Conservation (phyloP, 257 asterid species). For the Solanum ahanhuiri region DNA sequence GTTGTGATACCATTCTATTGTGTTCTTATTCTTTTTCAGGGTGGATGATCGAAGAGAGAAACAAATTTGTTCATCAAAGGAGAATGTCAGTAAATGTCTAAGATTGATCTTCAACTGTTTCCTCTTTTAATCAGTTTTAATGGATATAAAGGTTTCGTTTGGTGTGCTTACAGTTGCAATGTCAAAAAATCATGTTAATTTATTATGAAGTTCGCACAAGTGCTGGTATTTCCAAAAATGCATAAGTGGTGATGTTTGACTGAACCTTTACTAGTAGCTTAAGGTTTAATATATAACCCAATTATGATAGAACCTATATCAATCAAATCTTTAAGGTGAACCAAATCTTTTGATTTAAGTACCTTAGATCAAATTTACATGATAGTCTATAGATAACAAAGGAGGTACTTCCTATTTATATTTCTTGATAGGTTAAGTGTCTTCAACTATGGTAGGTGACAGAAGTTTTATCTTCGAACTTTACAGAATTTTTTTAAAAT, state of each 20-base stretch:
- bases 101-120: neutral
- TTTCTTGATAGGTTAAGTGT: neutral
- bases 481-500: neutral
- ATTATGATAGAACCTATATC: no score
- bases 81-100: neutral
- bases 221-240: no score
- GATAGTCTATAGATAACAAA: neutral
- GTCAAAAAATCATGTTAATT: neutral
- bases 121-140: neutral
- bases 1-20: neutral
- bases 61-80: neutral
- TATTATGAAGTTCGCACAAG: neutral
- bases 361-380: neutral
- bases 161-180: neutral
- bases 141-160: neutral
- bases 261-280: no score
- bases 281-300: no score
- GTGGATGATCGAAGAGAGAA: neutral
- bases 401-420: neutral
- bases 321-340: no score
- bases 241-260: no score
- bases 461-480: neutral
- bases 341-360: no score
- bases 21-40: neutral
- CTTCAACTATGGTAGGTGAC: no score